Evolutionary conservation across 768 basidiomycete genomes (phyloP), one percentile per base, ranked within the genome.

Genomic region (Hysterangium stoloniferum): DNA sequence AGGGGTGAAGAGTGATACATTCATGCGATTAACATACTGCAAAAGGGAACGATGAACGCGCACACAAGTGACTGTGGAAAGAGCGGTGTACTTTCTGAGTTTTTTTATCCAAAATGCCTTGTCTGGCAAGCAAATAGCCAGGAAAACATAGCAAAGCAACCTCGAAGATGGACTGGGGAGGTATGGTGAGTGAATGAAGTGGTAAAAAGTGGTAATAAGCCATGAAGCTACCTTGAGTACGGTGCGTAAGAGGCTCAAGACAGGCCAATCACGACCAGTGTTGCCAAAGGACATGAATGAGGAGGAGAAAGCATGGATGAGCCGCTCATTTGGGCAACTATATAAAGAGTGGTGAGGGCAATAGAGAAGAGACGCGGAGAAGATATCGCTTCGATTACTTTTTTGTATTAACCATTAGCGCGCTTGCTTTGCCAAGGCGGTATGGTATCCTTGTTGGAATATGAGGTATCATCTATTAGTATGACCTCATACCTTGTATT

Each of bases 1-100:
- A 0, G 88, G 86, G 0, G 87, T 90, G 68, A 97, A 96, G 28
- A 97, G 77, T 0, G 86, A 86, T 20, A 95, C 80, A 64, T 94
- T 95, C 46, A 95, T 68, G 19, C 77, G 73, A 59, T 90, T 91
- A 17, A 90, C 68, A 76, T 80, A 77, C 86, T 87, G 59, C 2
- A 24, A 25, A 12, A 36, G 35, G 57, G 24, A 60, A 52, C 48
- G 19, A 29, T 25, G 41, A 31, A 36, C 40, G 40, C 43, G 45
- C 47, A 20, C 28, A 29, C 20, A 22, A 19, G 50, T 42, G 29
- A 19, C 38, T 42, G 35, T 37, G 12, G 35, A 20, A 25, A 33
- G 8, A 22, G 19, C 32, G 3, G 29, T 24, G 19, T 32, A 89
- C 90, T 74, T 87, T 89, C 67, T 94, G 93, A 0, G 87, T 90